These are phyloP conservation scores for Cladorrhinum sp. DNA, from an alignment of 2,329 filamentous ascomycete genomes.

Conservation along the genomic window DNA sequence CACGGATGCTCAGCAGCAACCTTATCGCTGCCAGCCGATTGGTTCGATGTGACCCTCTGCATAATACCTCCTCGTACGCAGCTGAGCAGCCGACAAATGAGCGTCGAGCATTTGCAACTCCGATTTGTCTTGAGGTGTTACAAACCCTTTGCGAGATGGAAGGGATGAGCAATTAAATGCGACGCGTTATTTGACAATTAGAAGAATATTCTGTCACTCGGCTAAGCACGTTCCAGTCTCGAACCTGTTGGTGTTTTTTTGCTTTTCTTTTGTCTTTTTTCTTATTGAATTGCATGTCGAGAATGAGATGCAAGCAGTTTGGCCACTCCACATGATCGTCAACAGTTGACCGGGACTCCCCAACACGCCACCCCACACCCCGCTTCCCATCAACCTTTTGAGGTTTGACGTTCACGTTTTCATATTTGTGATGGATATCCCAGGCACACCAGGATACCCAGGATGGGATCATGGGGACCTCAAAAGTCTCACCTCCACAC, in stretches of 20 bases:
- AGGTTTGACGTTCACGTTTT: no score
- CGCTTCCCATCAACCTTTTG: not conserved
- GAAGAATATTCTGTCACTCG: not conserved
- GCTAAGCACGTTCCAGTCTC: not conserved
- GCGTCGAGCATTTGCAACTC: slow-evolving; percentile 7
- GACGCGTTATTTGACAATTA: not conserved
- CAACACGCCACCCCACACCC: not conserved
- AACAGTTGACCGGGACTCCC: not conserved
- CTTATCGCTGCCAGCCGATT: slow-evolving; percentile 12
- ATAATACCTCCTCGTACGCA: slow-evolving; percentile 11
- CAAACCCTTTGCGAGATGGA: not conserved
- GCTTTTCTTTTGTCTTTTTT: not conserved
- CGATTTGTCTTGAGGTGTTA: slow-evolving; percentile 8
- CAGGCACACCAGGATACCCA: no score
- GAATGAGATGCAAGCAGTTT: not conserved
- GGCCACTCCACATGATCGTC: not conserved
- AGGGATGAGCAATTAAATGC: not conserved
- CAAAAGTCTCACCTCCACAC: no score
- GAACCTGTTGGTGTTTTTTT: no score
- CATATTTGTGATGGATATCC: not conserved
- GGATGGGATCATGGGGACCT: no score
- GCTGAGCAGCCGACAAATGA: not conserved
- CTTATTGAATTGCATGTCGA: not conserved
- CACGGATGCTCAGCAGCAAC: slow-evolving; percentile 1
- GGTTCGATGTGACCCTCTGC: not conserved